Evolutionary conservation across 1,284 basidiomycete species (phyloP), one percentile per base, ranked within the genome.

Genomic region (Ceratobasidium sp.): DNA sequence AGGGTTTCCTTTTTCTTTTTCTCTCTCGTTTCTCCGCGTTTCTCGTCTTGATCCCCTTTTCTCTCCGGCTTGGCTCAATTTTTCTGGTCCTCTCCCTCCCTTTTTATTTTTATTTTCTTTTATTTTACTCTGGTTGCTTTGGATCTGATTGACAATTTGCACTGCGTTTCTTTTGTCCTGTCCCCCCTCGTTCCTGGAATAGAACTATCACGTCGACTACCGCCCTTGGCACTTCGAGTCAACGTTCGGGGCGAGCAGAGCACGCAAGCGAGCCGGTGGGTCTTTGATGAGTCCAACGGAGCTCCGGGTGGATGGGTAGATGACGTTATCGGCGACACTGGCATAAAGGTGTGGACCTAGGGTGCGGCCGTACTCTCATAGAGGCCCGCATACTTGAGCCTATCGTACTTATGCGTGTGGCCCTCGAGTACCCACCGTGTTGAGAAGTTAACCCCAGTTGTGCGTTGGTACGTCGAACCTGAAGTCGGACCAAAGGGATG

Each of bases 361-460:
- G 48, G 48, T 52, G 48, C 48, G 48, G 48, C 48, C 26, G 26
- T 52, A 52, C 16, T 30, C 48, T 23, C 48, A 4, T 52, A 52
- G 48, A 52, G 21, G 48, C 48, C 48, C 48, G 48, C 48, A 52
- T 52, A 52, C 21, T 23, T 52, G 21, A 52, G 48, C 48, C 48
- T 52, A 52, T 52, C 48, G 48, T 23, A 52, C 23, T 28, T 9
- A 23, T 52, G 48, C 48, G 43, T 10, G 43, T 45, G 43, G 43
- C 43, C 43, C 43, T 45, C 43, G 43, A 45, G 43, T 45, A 45
- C 48, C 48, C 48, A 52, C 48, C 48, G 48, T 52, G 48, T 52
- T 23, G 48, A 16, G 6, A 52, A 52, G 48, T 23, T 10, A 32
- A 12, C 50, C 28, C 50, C 12, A 28, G 26, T 21, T 53, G 28